These are phyloP conservation scores for Candida krabiensis DNA, from an alignment of 805 yeast genomes.

Conservation along the genomic window DNA sequence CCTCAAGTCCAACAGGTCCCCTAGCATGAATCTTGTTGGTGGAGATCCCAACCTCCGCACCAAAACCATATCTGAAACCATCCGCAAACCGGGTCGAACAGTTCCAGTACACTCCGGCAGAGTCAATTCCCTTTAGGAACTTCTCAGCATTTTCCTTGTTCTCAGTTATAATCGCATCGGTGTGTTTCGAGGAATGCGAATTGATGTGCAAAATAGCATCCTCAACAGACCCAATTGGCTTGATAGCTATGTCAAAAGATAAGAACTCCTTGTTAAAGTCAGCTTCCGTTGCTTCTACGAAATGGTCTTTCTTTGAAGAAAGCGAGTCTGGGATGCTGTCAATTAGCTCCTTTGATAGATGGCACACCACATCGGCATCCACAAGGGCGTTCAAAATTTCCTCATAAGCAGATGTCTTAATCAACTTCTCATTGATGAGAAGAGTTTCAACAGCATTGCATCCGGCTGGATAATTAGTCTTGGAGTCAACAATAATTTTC, in stretches of 20 bases:
- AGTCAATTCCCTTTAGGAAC: slow-evolving; percentile 84
- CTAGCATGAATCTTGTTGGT: slow-evolving; percentile 97
- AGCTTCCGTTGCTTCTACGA: slow-evolving; percentile 52
- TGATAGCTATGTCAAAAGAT: slow-evolving; percentile 79
- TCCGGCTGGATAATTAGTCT: slow-evolving; percentile 98
- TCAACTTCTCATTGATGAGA: slow-evolving; percentile 52
- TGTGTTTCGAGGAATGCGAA: slow-evolving; percentile 90
- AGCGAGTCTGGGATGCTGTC: slow-evolving; percentile 21
- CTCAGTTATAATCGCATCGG: slow-evolving; percentile 88
- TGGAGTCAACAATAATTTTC: slow-evolving; percentile 77
- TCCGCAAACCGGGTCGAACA: slow-evolving; percentile 97
- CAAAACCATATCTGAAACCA: slow-evolving; percentile 98
- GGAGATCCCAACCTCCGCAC: slow-evolving; percentile 97
- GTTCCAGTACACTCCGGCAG: slow-evolving; percentile 98
- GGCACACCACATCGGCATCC: slow-evolving; percentile 70
- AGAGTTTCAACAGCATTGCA: slow-evolving; percentile 95
- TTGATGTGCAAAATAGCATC: slow-evolving; percentile 88
- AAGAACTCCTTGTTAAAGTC: slow-evolving; percentile 86
- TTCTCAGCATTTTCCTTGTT: slow-evolving; percentile 66
- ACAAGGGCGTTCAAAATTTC: slow-evolving; percentile 40
- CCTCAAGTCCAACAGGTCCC: slow-evolving; percentile 98
- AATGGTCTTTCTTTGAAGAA: slow-evolving; percentile 17
- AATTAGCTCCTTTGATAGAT: slow-evolving; percentile 57
- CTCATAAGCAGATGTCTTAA: slow-evolving; percentile 20
- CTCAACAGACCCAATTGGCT: slow-evolving; percentile 53